phyloP scores from a whole-genome alignment of 129 eudicot genomes.

The Saussurea involucrata region DNA sequence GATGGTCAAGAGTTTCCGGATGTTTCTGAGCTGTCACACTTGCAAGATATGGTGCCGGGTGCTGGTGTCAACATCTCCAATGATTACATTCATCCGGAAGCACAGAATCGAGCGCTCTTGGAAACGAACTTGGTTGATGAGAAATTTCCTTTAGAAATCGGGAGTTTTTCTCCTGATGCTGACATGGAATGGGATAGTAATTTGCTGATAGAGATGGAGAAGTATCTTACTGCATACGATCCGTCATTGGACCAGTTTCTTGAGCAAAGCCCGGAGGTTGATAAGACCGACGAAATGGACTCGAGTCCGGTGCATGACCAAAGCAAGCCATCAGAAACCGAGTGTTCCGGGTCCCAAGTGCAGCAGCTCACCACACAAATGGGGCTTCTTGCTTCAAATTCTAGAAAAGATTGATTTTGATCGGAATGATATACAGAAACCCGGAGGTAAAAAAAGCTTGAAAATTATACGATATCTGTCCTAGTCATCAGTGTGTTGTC shows the following conservation, averaged over 20 bases:
- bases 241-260: constrained; percentile 75
- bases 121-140: constrained; percentile 37
- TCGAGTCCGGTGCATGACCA: constrained; percentile 33
- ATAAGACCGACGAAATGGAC: constrained; percentile 48
- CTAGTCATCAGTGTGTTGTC: background rate
- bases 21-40: constrained; percentile 44
- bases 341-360: constrained; percentile 57
- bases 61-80: constrained; percentile 31
- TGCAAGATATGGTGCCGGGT: constrained; percentile 44
- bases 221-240: constrained; percentile 46
- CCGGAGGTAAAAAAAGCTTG: constrained; percentile 11
- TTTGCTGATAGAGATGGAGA: constrained; percentile 54
- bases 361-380: constrained; percentile 78
- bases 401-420: constrained; percentile 39
- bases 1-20: constrained; percentile 40
- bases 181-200: constrained; percentile 65
- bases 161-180: constrained; percentile 47
- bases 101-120: constrained; percentile 33
- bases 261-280: constrained; percentile 35
- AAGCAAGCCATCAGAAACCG: constrained; percentile 38
- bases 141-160: constrained; percentile 42
- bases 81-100: constrained; percentile 33
- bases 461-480: constrained; percentile 5
- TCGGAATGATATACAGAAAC: constrained; percentile 8
- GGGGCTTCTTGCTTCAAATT: constrained; percentile 72